Percentiles rank a stretch among this genome's conserved stretches.
Conservation (phyloP, 2,329 filamentous ascomycete species). For the Paecilomyces sp. region DNA sequence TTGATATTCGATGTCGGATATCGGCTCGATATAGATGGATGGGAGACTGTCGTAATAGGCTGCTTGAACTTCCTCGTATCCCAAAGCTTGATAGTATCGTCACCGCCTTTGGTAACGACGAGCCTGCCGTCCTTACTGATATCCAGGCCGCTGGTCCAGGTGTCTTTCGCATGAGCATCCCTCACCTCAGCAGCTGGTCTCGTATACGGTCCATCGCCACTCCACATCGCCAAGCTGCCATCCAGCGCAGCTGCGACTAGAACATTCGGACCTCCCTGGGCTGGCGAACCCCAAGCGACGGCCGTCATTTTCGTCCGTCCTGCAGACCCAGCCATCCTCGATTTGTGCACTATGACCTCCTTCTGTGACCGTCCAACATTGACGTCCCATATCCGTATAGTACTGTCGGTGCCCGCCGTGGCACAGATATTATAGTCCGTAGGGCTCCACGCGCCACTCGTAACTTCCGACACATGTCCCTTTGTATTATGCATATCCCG, state of each 20-base stretch:
- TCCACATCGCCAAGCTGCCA: constrained; percentile 86
- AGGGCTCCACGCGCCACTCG: constrained; percentile 85
- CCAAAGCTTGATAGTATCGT: constrained; percentile 92
- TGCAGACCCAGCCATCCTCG: constrained; percentile 75
- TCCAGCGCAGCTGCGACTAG: constrained; percentile 80
- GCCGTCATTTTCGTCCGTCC: constrained; percentile 92
- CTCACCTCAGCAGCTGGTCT: constrained; percentile 76
- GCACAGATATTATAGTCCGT: constrained; percentile 76
- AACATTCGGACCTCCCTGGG: constrained; percentile 70
- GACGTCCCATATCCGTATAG: constrained; percentile 91
- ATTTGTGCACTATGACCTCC: constrained; percentile 94
- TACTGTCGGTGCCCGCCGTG: constrained; percentile 92
- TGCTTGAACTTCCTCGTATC: constrained; percentile 93
- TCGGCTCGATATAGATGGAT: constrained; percentile 74
- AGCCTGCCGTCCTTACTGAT: constrained; percentile 86
- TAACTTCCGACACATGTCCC: constrained; percentile 88
- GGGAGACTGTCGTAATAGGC: constrained; percentile 70
- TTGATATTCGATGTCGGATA: constrained; percentile 81
- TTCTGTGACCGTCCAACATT: constrained; percentile 86
- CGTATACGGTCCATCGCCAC: constrained; percentile 77
- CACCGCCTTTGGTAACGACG: constrained; percentile 83
- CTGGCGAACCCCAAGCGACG: constrained; percentile 73
- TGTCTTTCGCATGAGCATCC: constrained; percentile 72
- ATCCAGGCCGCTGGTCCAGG: constrained; percentile 88
- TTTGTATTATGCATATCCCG: constrained; percentile 97